Percentiles rank a stretch among this genome's conserved stretches.
Evolutionary conservation across 2,329 filamentous ascomycete species (phyloP).

Genomic region (Myriosclerotinia curreyana): DNA sequence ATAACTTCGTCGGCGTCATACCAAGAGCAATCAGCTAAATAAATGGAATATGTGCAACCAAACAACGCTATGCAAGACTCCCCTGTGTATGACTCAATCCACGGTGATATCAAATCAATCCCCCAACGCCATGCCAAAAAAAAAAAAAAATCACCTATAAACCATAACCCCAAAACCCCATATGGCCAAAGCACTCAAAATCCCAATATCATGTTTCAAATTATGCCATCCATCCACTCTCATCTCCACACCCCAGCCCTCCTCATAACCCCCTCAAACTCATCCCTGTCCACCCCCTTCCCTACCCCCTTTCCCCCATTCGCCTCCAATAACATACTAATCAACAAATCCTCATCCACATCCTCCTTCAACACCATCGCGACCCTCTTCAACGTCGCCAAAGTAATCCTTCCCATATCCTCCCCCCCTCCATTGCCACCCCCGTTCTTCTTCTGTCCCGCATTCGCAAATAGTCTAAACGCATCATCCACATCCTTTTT

Average conservation of each 20-base stretch:
- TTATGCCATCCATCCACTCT: not conserved
- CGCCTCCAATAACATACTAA: conserved; percentile 93
- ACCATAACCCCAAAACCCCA: conserved; percentile 5
- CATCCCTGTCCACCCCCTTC: conserved; percentile 69
- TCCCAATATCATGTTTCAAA: not conserved
- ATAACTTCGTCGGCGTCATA: conserved; percentile 25
- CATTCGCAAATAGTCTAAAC: conserved; percentile 73
- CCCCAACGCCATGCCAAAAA: conserved; percentile 12
- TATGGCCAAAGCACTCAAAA: not conserved
- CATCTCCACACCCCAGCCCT: conserved; percentile 38
- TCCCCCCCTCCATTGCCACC: conserved; percentile 44
- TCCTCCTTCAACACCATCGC: conserved; percentile 81
- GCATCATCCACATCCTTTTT: conserved; percentile 74
- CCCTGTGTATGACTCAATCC: not conserved
- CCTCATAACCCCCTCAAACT: conserved; percentile 44
- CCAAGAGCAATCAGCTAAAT: conserved; percentile 12
- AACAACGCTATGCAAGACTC: conserved; percentile 7
- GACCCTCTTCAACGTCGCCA: conserved; percentile 74
- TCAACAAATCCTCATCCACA: conserved; percentile 76
- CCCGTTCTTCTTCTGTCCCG: conserved; percentile 28
- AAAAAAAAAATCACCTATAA: not conserved
- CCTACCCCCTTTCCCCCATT: conserved; percentile 74
- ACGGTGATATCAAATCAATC: conserved; percentile 1
- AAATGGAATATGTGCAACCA: conserved; percentile 20
- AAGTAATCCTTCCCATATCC: conserved; percentile 61